Conservation (phyloP, 2,329 filamentous ascomycete genomes). For the Diaporthe batatas region DNA sequence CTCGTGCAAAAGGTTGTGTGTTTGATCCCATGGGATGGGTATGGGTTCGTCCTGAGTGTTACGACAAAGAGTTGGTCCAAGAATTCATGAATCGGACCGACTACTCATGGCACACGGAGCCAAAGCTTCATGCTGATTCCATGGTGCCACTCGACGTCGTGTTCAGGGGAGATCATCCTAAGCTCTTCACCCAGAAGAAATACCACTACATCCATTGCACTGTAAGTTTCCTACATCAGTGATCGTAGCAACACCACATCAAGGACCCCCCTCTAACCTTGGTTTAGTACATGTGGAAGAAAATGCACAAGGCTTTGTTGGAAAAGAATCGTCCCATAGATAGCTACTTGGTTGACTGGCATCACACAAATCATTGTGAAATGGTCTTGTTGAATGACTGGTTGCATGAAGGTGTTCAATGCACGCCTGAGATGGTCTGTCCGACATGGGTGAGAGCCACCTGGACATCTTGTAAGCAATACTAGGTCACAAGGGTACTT, state of each 20-base stretch:
- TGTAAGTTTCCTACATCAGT: background rate
- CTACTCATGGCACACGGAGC: constrained; percentile 41
- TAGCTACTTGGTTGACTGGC: constrained; percentile 41
- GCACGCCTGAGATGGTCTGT: constrained; percentile 41
- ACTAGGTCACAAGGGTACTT: background rate
- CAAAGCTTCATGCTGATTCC: constrained; percentile 37
- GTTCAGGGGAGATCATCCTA: constrained; percentile 40
- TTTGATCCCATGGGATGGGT: constrained; percentile 44
- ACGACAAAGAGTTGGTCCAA: constrained; percentile 40
- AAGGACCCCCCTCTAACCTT: background rate
- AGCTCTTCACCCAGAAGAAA: constrained; percentile 39
- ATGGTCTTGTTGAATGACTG: constrained; percentile 41
- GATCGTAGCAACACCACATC: background rate
- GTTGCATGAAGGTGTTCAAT: constrained; percentile 40
- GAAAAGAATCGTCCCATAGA: constrained; percentile 39
- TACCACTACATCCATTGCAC: constrained; percentile 31
- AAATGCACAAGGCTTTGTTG: constrained; percentile 43
- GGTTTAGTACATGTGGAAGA: constrained; percentile 42
- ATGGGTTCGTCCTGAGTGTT: constrained; percentile 43
- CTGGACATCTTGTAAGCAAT: constrained; percentile 37
- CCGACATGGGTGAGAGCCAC: constrained; percentile 42
- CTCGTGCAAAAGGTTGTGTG: constrained; percentile 42
- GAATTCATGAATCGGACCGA: constrained; percentile 43
- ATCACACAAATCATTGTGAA: constrained; percentile 40
- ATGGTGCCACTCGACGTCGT: constrained; percentile 37